Evolutionary conservation across 176 grass and related monocot genomes (phyloP).

Genomic region (Bromus sterilis): DNA sequence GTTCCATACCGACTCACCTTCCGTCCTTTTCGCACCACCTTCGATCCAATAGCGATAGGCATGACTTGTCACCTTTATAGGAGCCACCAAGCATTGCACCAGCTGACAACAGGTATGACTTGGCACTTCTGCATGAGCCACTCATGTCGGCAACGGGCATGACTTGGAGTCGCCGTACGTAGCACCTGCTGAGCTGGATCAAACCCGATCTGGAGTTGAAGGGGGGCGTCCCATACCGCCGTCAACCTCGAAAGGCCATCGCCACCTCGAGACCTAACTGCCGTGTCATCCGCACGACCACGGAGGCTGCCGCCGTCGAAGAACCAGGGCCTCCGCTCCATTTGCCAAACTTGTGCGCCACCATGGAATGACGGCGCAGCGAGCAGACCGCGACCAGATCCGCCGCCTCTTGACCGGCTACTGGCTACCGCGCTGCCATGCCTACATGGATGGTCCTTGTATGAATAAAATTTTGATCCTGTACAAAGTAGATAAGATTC

Average conservation of each 20-base stretch:
- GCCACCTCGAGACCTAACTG: background rate
- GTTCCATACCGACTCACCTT: background rate
- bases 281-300: background rate
- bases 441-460: background rate
- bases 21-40: background rate
- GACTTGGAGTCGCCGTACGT: background rate
- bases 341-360: background rate
- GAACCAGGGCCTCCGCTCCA: too few relatives aligned
- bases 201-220: background rate
- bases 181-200: background rate
- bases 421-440: too few relatives aligned
- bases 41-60: background rate
- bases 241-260: background rate
- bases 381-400: too few relatives aligned
- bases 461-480: background rate
- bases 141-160: background rate
- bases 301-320: background rate
- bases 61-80: background rate
- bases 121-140: background rate
- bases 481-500: conserved; percentile 1
- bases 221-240: background rate
- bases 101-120: background rate
- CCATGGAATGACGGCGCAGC: too few relatives aligned
- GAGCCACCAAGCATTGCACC: background rate
- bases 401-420: too few relatives aligned